phyloP scores from a whole-genome alignment of 495 filamentous ascomycete species.

The Podospora fimiseda region DNA sequence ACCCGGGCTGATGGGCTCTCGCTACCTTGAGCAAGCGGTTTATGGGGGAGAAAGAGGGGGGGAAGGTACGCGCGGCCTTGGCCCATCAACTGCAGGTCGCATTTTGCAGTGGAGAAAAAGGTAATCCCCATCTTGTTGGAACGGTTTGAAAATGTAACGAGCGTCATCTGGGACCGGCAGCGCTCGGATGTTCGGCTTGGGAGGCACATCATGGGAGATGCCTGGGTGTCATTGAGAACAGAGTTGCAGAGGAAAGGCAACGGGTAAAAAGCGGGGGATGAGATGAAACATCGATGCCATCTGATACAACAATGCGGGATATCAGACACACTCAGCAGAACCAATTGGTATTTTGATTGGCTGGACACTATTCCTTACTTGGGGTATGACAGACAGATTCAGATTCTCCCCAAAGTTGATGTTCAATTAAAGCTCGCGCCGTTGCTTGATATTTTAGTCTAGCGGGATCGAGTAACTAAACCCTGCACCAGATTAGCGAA shows the following conservation, averaged over 20 bases:
- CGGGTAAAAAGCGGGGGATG: background rate
- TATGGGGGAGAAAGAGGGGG: background rate
- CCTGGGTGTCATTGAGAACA: background rate
- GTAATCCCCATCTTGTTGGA: no score
- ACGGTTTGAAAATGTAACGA: no score
- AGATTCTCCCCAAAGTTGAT: no score
- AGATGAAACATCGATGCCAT: conserved; percentile 8
- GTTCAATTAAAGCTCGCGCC: background rate
- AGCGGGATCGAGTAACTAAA: background rate
- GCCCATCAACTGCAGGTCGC: no score
- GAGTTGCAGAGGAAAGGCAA: background rate
- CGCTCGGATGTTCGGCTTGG: no score
- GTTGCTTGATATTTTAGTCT: background rate
- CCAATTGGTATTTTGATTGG: background rate
- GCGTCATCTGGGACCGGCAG: no score
- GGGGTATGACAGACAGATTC: background rate
- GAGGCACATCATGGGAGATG: no score
- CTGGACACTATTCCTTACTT: background rate
- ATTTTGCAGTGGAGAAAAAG: no score
- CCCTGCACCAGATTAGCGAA: background rate
- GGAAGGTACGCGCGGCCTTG: no score
- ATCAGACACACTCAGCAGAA: background rate
- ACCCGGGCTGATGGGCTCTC: background rate
- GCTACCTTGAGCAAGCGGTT: background rate
- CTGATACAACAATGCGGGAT: background rate